Evolutionary conservation across 352 stramenopile species (phyloP).

Genomic region (Globisporangium radiosum): DNA sequence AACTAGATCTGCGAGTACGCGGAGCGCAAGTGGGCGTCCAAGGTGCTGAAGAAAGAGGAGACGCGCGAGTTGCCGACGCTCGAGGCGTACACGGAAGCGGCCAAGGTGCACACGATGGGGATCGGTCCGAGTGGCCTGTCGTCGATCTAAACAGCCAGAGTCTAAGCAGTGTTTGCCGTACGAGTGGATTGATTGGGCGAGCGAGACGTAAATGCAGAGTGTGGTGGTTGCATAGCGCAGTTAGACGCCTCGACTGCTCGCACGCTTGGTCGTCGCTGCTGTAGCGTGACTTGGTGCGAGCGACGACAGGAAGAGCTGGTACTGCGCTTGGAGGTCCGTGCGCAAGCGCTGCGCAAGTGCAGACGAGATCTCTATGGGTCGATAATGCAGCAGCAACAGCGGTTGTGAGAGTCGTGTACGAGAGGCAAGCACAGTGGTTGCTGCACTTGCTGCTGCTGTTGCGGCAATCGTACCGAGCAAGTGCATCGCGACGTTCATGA

Average conservation of each 20-base stretch:
- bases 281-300: slow-evolving; percentile 6
- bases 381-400: neutral
- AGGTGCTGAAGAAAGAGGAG: slow-evolving; percentile 81
- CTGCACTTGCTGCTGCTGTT: neutral
- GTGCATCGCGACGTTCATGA: slow-evolving; percentile 34
- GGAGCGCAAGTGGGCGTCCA: slow-evolving; percentile 90
- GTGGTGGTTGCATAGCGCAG: no score
- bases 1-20: slow-evolving; percentile 89
- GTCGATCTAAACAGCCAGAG: slow-evolving; percentile 52
- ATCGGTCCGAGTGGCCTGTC: slow-evolving; percentile 30
- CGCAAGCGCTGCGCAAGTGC: slow-evolving; percentile 24
- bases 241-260: slow-evolving; percentile 5
- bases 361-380: slow-evolving; percentile 22
- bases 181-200: no score
- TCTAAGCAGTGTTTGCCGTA: neutral
- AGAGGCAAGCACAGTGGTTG: neutral
- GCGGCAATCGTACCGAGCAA: slow-evolving; percentile 26
- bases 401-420: neutral
- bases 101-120: slow-evolving; percentile 59
- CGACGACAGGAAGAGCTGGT: slow-evolving; percentile 23
- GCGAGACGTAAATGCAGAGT: no score
- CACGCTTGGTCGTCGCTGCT: neutral
- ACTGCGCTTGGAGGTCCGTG: slow-evolving; percentile 31
- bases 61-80: slow-evolving; percentile 64
- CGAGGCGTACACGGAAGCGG: slow-evolving; percentile 63